Evolutionary conservation across 257 asterid species (phyloP), one percentile per base, ranked within the genome.

Genomic region (Misopates orontium): DNA sequence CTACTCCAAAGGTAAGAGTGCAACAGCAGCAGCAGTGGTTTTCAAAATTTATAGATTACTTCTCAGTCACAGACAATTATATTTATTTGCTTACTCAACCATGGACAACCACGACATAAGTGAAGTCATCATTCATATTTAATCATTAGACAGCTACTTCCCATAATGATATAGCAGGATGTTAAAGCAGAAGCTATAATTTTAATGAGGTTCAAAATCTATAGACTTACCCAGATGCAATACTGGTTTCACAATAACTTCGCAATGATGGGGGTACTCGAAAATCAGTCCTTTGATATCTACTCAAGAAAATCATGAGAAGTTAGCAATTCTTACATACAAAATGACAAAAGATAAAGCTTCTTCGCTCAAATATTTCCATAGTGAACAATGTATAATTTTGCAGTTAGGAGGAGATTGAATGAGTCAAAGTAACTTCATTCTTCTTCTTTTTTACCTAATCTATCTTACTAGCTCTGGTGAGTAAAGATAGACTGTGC

Each of bases 281-380:
- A 75, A 85, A 90, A 72, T 90, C 91, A 44, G 78, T 87, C 82
- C 84, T 87, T 69, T 87, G 97, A 70, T 85, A 87, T 76, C 96
- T 89, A 69, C 24, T 63, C 67, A 64, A 66, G 44, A 19, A 76
- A 60, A 61, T 20, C 56, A 56, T 28, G 28, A 17, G 45, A 54
- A 58, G 57, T 44, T 58, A 10, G 60, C 28, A 25, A 48, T 36
- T 9, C 62, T 69, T 57, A 56, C 23, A 47, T 16, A 56, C 24
- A 39, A 55, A 40, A 58, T 36, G 60, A 40, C 44, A 47, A 42
- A 58, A 57, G 42, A n/a, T 18, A 52, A 71, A 65, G 48, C 51
- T 25, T 41, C 17, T 39, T 23, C 19, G 70, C 44, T 50, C 31
- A 44, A 18, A 58, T 57, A 63, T 39, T 31, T 32, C 28, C 49